Conservation (phyloP, 805 yeast species). For the Zygosaccharomyces gambellarensis region DNA sequence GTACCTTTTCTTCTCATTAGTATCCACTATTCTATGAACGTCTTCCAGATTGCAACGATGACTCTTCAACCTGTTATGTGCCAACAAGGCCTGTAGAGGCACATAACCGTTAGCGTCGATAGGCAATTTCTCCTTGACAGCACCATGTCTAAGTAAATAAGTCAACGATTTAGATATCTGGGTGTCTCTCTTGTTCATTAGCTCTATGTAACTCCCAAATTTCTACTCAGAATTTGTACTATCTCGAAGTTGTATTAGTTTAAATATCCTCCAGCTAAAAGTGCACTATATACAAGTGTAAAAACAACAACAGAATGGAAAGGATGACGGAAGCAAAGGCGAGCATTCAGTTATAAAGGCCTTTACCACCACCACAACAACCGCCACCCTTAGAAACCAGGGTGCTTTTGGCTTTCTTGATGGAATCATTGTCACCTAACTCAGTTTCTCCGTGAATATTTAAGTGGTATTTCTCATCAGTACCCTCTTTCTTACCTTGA, state of each 20-base stretch:
- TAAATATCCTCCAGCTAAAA: background rate
- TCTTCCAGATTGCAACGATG: conserved; percentile 53
- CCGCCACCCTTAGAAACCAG: conserved; percentile 51
- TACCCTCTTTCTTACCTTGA: conserved; percentile 57
- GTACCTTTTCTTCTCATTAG: conserved; percentile 70
- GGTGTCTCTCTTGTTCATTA: conserved; percentile 39
- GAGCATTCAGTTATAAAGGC: conserved; percentile 9
- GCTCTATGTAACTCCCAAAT: background rate
- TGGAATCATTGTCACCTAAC: conserved; percentile 82
- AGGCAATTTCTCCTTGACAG: conserved; percentile 56
- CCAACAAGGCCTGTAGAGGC: conserved; percentile 46
- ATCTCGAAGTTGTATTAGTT: background rate
- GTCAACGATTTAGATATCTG: conserved; percentile 70
- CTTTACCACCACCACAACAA: conserved; percentile 48
- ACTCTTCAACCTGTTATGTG: conserved; percentile 54
- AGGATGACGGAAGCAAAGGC: background rate
- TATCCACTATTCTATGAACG: conserved; percentile 53
- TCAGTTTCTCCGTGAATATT: conserved; percentile 80
- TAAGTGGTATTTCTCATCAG: conserved; percentile 36
- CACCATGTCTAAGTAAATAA: conserved; percentile 82
- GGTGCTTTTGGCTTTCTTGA: conserved; percentile 48
- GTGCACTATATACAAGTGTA: conserved; percentile 1
- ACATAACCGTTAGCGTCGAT: conserved; percentile 71
- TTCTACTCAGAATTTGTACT: background rate
- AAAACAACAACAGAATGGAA: background rate